Base-by-base conservation (phyloP, 805 yeast genomes). In the Sugiyamaella marilandica region DNA sequence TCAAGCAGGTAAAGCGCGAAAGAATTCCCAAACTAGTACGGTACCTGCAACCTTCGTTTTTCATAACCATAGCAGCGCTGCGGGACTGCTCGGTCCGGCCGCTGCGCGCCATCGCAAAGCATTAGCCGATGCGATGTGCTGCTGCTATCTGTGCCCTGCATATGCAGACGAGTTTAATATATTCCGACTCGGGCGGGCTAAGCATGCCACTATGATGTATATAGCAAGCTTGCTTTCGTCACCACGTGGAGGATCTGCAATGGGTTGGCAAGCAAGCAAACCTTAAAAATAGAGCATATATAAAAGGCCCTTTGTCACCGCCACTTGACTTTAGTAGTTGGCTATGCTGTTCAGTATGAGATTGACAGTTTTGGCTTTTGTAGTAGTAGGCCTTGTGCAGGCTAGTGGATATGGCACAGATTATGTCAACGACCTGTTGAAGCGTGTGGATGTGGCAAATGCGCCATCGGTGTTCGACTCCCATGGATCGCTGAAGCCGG, bases 401-500 rank as follows among this genome's bases (percentile, higher is more conserved):
- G 43, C 43, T 10, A 39, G 16, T 16, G 13, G 24, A 13, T 16
- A 39, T 39, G 19, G 5, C 21, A 16, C 8, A 4, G 29, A 24
- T 24, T 24, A 24, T 24, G 35, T 43, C 33, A 19, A 43, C 19
- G 37, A 45, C 13, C n/a, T 45, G 18, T 18, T 48, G 9, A 66
- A 65, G 52, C 60, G 67, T 1, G 61, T 67, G 34, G 59, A 65
- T 46, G 51, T 71, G 41, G 63, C 65, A 50, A 65, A 66, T 35
- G 65, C 63, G 39, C 36, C 43, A 5, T 52, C 60, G 14, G 53
- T 74, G 16, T 61, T 65, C 50, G 77, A 73, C 55, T 60, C 61
- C 44, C 55, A 65, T 8, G 76, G 77, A 16, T 47, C 59, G 21
- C 60, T 74, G 34, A 61, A 63, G 52, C 72, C 67, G 50, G 62